phyloP scores from a whole-genome alignment of 75 land plant species.

The Sequoiadendron giganteum region DNA sequence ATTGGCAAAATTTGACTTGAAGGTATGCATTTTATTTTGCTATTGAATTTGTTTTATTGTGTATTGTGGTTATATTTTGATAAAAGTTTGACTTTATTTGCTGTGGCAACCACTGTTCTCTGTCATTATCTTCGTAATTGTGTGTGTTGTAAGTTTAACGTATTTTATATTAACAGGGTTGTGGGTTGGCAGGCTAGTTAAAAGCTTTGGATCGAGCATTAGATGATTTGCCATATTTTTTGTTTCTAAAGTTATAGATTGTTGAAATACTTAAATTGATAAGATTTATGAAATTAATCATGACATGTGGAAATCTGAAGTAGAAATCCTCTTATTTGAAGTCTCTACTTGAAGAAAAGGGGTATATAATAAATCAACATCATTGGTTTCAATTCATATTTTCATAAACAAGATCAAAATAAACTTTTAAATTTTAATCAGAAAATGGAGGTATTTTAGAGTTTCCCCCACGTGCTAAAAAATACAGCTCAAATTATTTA shows the following conservation, averaged over 20 bases:
- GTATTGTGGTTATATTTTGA: neutral
- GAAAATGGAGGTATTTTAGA: too few species aligned
- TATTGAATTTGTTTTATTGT: neutral
- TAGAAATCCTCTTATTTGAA: neutral
- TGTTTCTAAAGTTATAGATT: neutral
- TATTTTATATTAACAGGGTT: neutral
- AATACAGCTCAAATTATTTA: too few species aligned
- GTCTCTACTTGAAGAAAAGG: neutral
- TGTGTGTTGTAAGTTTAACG: neutral
- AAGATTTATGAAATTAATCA: neutral
- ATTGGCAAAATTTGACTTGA: constrained; percentile 81
- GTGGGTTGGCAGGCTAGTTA: neutral
- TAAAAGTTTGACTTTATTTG: neutral
- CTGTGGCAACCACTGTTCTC: neutral
- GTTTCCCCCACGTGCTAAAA: too few species aligned
- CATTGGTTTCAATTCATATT: too few species aligned
- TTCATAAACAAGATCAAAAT: too few species aligned
- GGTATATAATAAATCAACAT: too few species aligned
- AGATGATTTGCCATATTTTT: neutral
- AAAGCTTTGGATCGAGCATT: neutral
- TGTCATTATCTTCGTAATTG: neutral
- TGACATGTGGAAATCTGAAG: neutral
- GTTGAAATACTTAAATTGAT: neutral
- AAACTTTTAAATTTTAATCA: too few species aligned
- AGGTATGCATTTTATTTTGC: constrained; percentile 31